Evolutionary conservation across 345 rosid species (phyloP), one percentile per base, ranked within the genome.

Genomic region (Jatropha curcas): DNA sequence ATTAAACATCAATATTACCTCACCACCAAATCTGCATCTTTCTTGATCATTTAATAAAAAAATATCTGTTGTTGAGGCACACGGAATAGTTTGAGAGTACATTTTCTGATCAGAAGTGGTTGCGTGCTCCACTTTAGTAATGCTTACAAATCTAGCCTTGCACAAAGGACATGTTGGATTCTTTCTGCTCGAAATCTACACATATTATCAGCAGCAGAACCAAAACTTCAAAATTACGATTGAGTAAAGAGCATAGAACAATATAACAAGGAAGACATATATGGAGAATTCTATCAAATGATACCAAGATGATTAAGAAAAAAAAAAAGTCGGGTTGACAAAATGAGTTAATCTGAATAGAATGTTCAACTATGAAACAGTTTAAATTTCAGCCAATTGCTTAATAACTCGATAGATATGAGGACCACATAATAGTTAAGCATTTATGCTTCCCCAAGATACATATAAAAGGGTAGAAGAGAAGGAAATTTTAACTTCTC

Each of bases 51-150:
- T 66, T 37, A 84, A 71, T 71, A 88, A 46, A 66, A 80, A 82
- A 50, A 17, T 17, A 4, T 48, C n/a, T 48, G 22, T 17, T 17
- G 53, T 16, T 48, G n/a, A 67, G 57, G 81, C 74, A 80, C 76
- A 78, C 10, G 98, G 99, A 59, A 88, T 80, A 56, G 94, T 91
- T 83, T 92, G 97, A 60, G 97, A 92, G 69, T 89, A 95, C 76
- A 91, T 90, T 79, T 92, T 95, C 78, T 95, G 99, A 86, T 95
- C 99, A 46, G 80, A 86, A 71, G 84, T 74, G 66, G 81, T 87
- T 46, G 92, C 95, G 55, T 86, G 94, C 79, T 91, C 96, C 77
- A 92, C 76, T 82, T 80, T 89, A 61, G 84, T 89, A 55, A 95
- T 95, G 79, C 88, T 82, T 12, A 74, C 69, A 82, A 92, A 91